Evolutionary conservation across 2,329 filamentous ascomycete genomes (phyloP).

Genomic region (Penicillium crustosum): DNA sequence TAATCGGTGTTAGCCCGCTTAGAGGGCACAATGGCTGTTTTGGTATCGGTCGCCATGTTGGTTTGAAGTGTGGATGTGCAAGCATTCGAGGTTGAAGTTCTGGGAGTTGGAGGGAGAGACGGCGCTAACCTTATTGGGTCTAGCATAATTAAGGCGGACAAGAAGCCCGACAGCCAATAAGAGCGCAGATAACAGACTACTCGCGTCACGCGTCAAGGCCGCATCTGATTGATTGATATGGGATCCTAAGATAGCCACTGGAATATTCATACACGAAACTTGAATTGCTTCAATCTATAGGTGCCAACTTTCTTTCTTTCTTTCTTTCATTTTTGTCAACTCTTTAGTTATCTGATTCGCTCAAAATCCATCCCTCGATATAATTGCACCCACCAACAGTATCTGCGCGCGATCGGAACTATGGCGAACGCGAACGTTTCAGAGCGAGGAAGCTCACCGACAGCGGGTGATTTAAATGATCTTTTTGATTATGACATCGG

Average conservation of each 20-base stretch:
- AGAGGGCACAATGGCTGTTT: slow-evolving; percentile 62
- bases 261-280: neutral
- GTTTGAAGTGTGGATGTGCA: slow-evolving; percentile 17
- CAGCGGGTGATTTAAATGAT: slow-evolving; percentile 59
- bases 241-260: neutral
- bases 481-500: slow-evolving; percentile 75
- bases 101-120: slow-evolving; percentile 29
- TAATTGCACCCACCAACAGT: neutral
- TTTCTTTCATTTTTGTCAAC: neutral
- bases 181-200: slow-evolving; percentile 10
- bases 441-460: slow-evolving; percentile 19
- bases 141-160: slow-evolving; percentile 18
- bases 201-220: slow-evolving; percentile 18
- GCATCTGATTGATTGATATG: slow-evolving; percentile 15
- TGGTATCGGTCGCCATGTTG: slow-evolving; percentile 41
- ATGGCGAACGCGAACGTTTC: slow-evolving; percentile 9
- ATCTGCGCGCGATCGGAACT: neutral
- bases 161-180: slow-evolving; percentile 16
- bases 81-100: slow-evolving; percentile 28
- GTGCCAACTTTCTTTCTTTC: neutral
- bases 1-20: slow-evolving; percentile 81
- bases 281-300: neutral
- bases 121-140: slow-evolving; percentile 23
- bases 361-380: neutral
- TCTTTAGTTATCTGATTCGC: neutral